Evolutionary conservation across 441 rosid genomes (phyloP), one percentile per base, ranked within the genome.

Genomic region (Pelargonium fulgidum): DNA sequence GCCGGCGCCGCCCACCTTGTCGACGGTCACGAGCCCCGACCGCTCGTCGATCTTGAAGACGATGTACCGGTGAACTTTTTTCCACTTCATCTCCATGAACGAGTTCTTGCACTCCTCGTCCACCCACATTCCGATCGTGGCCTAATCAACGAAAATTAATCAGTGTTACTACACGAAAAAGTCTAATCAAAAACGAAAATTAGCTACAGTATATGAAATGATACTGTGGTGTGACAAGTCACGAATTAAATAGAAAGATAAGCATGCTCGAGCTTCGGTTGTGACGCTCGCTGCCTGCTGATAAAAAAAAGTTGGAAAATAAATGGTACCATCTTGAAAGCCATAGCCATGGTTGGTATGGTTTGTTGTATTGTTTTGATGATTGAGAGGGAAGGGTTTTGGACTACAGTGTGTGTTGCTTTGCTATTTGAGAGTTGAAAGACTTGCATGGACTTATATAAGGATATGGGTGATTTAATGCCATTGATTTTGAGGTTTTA

Each of bases 301-400:
- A n/a, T n/a, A n/a, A n/a, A n/a, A n/a, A n/a, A n/a, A n/a, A n/a
- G n/a, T n/a, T n/a, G 24, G 24, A 22, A 22, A 22, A 22, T 22
- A 22, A 22, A 9, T 19, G 3, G 4, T 10, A 50, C 98, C 98
- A 92, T 92, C 81, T 90, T 87, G 87, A 90, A 90, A 81, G 98
- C 96, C 98, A 89, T 92, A 22, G 98, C 98, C 98, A 90, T 92
- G 78, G 77, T 66, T 82, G 87, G 58, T 79, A 16, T 26, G 66
- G 47, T 20, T 5, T 69, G 17, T 7, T 16, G 66, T 41, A n/a
- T 52, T 7, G 59, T 13, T 52, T 22, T 22, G 24, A 22, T 22
- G 1, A 22, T 22, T 22, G 24, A 22, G 24, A 22, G 24, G 0
- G 24, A 22, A 22, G 24, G 16, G 10, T 16, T 14, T 14, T 12